Conservation (phyloP, 2,329 filamentous ascomycete species). For the Ophiostoma piceae region DNA sequence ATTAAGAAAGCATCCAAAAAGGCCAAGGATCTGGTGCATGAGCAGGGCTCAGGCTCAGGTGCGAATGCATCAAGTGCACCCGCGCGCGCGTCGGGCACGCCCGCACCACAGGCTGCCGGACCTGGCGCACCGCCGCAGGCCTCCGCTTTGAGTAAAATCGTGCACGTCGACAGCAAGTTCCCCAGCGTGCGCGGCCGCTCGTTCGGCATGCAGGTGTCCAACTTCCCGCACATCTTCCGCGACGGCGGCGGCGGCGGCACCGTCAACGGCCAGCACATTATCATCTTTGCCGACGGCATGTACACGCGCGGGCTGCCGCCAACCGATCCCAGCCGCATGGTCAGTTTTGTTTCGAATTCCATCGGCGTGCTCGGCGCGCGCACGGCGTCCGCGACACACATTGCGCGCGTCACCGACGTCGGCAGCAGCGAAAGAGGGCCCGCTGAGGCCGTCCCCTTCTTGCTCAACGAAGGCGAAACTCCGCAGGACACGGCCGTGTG, state of each 20-base stretch:
- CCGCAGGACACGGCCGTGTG: slow-evolving; percentile 20
- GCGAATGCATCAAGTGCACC: neutral
- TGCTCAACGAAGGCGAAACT: slow-evolving; percentile 20
- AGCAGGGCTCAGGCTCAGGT: slow-evolving; percentile 2
- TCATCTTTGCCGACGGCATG: slow-evolving; percentile 26
- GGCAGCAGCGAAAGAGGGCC: slow-evolving; percentile 18
- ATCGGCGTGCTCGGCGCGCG: slow-evolving; percentile 20
- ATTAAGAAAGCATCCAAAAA: slow-evolving; percentile 22
- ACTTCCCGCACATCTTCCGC: slow-evolving; percentile 26
- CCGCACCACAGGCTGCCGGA: neutral
- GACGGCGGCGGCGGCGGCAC: slow-evolving; percentile 28
- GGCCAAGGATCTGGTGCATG: slow-evolving; percentile 21
- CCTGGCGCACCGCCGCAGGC: neutral
- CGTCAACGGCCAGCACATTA: slow-evolving; percentile 24
- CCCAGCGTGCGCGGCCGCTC: slow-evolving; percentile 17
- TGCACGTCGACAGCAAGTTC: slow-evolving; percentile 19
- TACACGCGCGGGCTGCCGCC: slow-evolving; percentile 27
- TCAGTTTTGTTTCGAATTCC: slow-evolving; percentile 27
- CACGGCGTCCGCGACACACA: neutral
- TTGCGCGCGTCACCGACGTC: slow-evolving; percentile 20
- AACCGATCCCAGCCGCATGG: slow-evolving; percentile 19
- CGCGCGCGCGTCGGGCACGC: neutral
- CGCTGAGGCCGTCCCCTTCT: slow-evolving; percentile 21
- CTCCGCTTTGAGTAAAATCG: neutral
- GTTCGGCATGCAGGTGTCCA: slow-evolving; percentile 25